Base-by-base conservation (phyloP, 1,284 basidiomycete species). In the Cutaneotrichosporon cutaneum region DNA sequence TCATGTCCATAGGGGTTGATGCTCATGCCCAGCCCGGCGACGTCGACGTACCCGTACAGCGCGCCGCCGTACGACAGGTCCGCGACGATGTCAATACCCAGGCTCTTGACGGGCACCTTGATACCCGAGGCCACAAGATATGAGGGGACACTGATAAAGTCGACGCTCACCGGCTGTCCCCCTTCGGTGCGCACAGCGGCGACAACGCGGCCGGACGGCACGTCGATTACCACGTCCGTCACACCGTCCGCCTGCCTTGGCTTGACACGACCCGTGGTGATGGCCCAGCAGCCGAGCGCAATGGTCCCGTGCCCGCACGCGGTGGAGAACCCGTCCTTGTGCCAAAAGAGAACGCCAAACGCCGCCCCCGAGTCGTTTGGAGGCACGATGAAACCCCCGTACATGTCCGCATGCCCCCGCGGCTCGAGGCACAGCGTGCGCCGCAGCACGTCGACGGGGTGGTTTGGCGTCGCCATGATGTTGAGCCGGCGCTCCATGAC, bases 281-380 rank as follows among this genome's bases (percentile, higher is more conserved):
- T 68, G 1, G 82, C 72, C 68, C 82, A 82, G 45, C 80, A 78
- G 0, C 82, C 82, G 0, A 83, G 78, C 13, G 82, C 82, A 47
- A 83, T 80, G 1, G 82, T 82, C 8, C 81, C 82, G 64, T 83
- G 82, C 0, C 82, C 82, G 51, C 82, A 83, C 76, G 82, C 82
- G 2, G 82, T 82, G 1, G 81, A 82, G 68, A 82, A 83, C 0
- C 82, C 82, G 71, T 83, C 82, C 66, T 83, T 83, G 69, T 83
- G 82, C 63, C 78, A 82, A 67, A 83, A 83, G 35, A 83, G 65
- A 14, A 82, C 82, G 1, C 81, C 82, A 32, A 83, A 79, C 62
- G 81, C 77, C 0, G 82, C 82, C 18, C 78, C 74, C 5, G 61
- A 56, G 18, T 67, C 59, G 35, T 64, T 59, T 16, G 81, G 81